A percentile compares a stretch with the other conserved stretches of the same genome.
phyloP scores from a whole-genome alignment of 2,329 filamentous ascomycete species.

The Ophiostoma populinum region DNA sequence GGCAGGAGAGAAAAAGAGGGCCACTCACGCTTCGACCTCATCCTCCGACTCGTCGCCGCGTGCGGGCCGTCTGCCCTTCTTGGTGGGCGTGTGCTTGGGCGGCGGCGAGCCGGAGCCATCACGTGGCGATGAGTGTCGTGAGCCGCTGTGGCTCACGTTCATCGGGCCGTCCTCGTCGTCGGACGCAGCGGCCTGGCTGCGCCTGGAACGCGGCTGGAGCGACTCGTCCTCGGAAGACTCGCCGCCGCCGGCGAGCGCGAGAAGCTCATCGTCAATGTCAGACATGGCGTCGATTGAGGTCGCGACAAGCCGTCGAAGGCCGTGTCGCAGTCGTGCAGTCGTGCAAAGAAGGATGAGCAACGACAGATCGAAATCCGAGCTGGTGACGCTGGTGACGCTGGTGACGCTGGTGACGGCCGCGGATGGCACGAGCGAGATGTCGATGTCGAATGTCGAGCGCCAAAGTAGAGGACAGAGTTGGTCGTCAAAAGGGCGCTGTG shows the following conservation, averaged over 20 bases:
- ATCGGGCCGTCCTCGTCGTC: conserved; percentile 40
- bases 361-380: no score
- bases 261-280: conserved; percentile 81
- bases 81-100: conserved; percentile 20
- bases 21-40: conserved; percentile 66
- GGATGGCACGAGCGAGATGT: no score
- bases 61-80: conserved; percentile 34
- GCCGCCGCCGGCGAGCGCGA: conserved; percentile 75
- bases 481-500: no score
- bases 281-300: conserved; percentile 51
- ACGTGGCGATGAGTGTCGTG: conserved; percentile 24
- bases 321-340: no score
- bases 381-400: no score
- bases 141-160: conserved; percentile 37
- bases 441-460: no score
- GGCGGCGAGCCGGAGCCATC: conserved; percentile 18
- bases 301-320: no score
- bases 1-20: no score
- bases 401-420: no score
- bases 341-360: no score
- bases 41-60: conserved; percentile 45
- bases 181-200: conserved; percentile 55
- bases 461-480: no score
- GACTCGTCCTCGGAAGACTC: conserved; percentile 43
- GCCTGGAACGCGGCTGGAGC: conserved; percentile 14